Percentiles rank a stretch among this genome's conserved stretches.
Conservation (phyloP, 805 yeast genomes). For the Candida oleophila region DNA sequence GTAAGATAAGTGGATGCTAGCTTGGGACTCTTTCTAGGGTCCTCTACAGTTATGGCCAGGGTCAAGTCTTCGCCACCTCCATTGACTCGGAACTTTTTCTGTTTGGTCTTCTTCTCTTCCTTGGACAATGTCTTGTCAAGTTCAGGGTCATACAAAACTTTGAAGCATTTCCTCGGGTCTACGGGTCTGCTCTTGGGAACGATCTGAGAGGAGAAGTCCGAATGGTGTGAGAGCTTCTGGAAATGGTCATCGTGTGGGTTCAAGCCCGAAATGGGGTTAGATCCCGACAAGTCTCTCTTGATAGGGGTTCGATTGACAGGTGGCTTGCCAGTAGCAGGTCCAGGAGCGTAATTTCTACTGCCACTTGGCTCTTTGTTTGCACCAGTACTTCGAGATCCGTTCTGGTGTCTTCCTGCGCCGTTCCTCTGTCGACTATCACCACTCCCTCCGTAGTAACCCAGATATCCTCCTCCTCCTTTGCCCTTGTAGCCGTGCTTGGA, state of each 20-base stretch:
- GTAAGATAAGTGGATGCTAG: constrained; percentile 23
- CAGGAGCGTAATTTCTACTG: neutral
- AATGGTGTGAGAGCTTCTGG: constrained; percentile 29
- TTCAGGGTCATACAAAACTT: constrained; percentile 51
- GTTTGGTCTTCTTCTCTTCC: constrained; percentile 27
- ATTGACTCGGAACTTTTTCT: constrained; percentile 41
- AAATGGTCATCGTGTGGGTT: constrained; percentile 31
- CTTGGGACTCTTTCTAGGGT: constrained; percentile 39
- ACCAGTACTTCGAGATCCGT: neutral
- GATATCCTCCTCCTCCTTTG: neutral
- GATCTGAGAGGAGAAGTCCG: constrained; percentile 13
- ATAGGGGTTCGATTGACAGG: too few relatives aligned
- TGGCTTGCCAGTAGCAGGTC: neutral
- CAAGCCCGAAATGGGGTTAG: constrained; percentile 30
- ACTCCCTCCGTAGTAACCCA: neutral
- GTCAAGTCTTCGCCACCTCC: constrained; percentile 21
- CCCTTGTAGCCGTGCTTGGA: neutral
- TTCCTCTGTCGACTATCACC: neutral
- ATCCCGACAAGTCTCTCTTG: constrained; percentile 19
- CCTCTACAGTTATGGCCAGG: constrained; percentile 22
- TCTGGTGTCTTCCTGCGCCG: neutral
- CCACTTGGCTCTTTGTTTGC: neutral
- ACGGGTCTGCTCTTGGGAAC: constrained; percentile 9
- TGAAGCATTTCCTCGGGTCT: constrained; percentile 32
- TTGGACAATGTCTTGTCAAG: constrained; percentile 33